Evolutionary conservation across 805 yeast genomes (phyloP).

Genomic region (Schwanniomyces pseudopolymorphus): DNA sequence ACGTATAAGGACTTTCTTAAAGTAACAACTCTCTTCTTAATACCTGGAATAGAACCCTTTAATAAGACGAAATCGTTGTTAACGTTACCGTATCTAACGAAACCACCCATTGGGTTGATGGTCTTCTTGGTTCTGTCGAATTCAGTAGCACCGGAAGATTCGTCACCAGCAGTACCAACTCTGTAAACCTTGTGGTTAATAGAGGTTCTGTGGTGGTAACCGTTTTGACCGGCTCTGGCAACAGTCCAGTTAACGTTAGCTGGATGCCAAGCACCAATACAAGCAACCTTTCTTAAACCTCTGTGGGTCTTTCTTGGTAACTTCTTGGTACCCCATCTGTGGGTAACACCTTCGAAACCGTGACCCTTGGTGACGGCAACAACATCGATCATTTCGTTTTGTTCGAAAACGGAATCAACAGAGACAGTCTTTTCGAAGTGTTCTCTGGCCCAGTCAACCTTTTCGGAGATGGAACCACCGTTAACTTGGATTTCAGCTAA

Average conservation of each 20-base stretch:
- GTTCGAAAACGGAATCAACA: slow-evolving; percentile 95
- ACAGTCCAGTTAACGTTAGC: slow-evolving; percentile 99
- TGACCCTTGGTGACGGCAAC: slow-evolving; percentile 99
- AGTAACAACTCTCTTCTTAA: slow-evolving; percentile 98
- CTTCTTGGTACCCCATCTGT: slow-evolving; percentile 99
- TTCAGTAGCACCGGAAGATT: slow-evolving; percentile 90
- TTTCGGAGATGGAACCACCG: slow-evolving; percentile 98
- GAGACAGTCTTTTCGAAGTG: slow-evolving; percentile 99
- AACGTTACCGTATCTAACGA: slow-evolving; percentile 98
- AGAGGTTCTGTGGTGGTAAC: slow-evolving; percentile 99
- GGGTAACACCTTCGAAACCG: slow-evolving; percentile 99
- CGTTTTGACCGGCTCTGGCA: slow-evolving; percentile 99
- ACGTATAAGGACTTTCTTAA: slow-evolving; percentile 98
- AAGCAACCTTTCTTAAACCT: slow-evolving; percentile 99
- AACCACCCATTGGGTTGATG: slow-evolving; percentile 99
- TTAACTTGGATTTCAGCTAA: slow-evolving; percentile 99
- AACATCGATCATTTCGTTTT: slow-evolving; percentile 97
- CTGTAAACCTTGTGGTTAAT: slow-evolving; percentile 99
- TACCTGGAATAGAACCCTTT: slow-evolving; percentile 99
- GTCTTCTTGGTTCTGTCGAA: slow-evolving; percentile 99
- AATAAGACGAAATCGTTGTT: slow-evolving; percentile 96
- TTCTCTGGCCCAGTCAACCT: slow-evolving; percentile 98
- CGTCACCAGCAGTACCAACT: slow-evolving; percentile 95
- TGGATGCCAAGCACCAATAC: slow-evolving; percentile 99
- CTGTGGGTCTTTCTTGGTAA: slow-evolving; percentile 99